Percentiles rank a stretch among this genome's conserved stretches.
These are phyloP conservation scores for Arthrinium puccinioides DNA, from an alignment of 2,329 filamentous ascomycete genomes.

Conservation along the genomic window DNA sequence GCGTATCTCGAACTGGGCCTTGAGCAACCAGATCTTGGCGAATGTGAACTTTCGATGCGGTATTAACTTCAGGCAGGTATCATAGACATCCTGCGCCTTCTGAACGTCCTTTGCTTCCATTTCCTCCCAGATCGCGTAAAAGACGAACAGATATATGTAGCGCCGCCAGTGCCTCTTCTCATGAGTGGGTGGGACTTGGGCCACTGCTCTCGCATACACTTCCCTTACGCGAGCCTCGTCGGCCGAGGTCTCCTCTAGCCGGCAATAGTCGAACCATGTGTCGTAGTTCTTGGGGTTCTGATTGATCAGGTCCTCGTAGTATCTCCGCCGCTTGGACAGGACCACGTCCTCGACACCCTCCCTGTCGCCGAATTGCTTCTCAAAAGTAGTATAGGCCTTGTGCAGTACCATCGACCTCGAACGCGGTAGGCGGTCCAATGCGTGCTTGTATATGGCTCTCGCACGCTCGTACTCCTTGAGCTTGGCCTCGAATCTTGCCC, in stretches of 20 bases:
- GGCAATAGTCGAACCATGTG: conserved; percentile 91
- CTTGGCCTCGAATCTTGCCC: conserved; percentile 90
- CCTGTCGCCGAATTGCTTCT: conserved; percentile 93
- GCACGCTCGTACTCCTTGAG: conserved; percentile 92
- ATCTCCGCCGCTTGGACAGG: conserved; percentile 82
- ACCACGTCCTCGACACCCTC: conserved; percentile 95
- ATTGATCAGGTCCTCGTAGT: conserved; percentile 91
- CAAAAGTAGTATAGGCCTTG: conserved; percentile 93
- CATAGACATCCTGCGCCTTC: conserved; percentile 83
- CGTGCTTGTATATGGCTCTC: conserved; percentile 93
- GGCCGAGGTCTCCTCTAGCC: conserved; percentile 78
- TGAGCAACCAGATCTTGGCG: conserved; percentile 91
- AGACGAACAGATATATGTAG: conserved; percentile 97
- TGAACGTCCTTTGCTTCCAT: conserved; percentile 71
- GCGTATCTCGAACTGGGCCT: conserved; percentile 87
- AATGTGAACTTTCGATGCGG: conserved; percentile 98
- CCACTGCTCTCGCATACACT: conserved; percentile 91
- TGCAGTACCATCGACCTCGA: conserved; percentile 80
- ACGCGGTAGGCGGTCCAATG: conserved; percentile 81
- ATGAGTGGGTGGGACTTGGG: conserved; percentile 87
- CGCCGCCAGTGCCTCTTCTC: conserved; percentile 96
- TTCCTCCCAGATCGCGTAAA: conserved; percentile 95
- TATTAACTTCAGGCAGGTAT: conserved; percentile 77
- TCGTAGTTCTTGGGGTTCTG: conserved; percentile 97
- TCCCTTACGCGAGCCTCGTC: conserved; percentile 81